A percentile compares a stretch with the other conserved stretches of the same genome.
Conservation (phyloP, 2,329 filamentous ascomycete genomes). For the Cladophialophora chaetospira region DNA sequence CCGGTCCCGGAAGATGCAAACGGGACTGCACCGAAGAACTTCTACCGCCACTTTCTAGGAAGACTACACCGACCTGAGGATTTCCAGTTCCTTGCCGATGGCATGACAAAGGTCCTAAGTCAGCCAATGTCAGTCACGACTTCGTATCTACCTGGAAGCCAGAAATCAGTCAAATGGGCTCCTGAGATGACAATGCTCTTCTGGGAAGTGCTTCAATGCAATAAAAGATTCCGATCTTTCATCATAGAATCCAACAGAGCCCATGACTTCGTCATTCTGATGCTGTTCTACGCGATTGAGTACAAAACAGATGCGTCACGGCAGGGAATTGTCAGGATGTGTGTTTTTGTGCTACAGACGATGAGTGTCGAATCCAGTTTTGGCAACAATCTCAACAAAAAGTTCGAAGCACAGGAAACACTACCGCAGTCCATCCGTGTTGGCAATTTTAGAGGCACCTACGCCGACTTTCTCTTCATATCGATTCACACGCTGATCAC, state of each 20-base stretch:
- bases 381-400: slow-evolving; percentile 83
- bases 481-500: slow-evolving; percentile 92
- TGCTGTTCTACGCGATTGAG: slow-evolving; percentile 90
- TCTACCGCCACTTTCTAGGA: slow-evolving; percentile 88
- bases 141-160: slow-evolving; percentile 84
- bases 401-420: slow-evolving; percentile 84
- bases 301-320: slow-evolving; percentile 83
- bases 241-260: slow-evolving; percentile 94
- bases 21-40: slow-evolving; percentile 75
- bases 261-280: slow-evolving; percentile 87
- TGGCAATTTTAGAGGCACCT: slow-evolving; percentile 80
- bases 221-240: slow-evolving; percentile 94
- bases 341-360: slow-evolving; percentile 93
- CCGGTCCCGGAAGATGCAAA: slow-evolving; percentile 77
- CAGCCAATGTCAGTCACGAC: slow-evolving; percentile 76
- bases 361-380: slow-evolving; percentile 91
- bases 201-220: slow-evolving; percentile 96
- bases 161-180: slow-evolving; percentile 78
- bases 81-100: slow-evolving; percentile 95
- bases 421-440: slow-evolving; percentile 80
- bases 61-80: slow-evolving; percentile 90
- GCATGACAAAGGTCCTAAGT: slow-evolving; percentile 88
- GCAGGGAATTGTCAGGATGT: slow-evolving; percentile 93
- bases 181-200: slow-evolving; percentile 97
- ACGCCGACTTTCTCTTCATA: slow-evolving; percentile 92